Evolutionary conservation across 2,329 filamentous ascomycete species (phyloP), one percentile per base, ranked within the genome.

Genomic region (Fusarium marasasianum): DNA sequence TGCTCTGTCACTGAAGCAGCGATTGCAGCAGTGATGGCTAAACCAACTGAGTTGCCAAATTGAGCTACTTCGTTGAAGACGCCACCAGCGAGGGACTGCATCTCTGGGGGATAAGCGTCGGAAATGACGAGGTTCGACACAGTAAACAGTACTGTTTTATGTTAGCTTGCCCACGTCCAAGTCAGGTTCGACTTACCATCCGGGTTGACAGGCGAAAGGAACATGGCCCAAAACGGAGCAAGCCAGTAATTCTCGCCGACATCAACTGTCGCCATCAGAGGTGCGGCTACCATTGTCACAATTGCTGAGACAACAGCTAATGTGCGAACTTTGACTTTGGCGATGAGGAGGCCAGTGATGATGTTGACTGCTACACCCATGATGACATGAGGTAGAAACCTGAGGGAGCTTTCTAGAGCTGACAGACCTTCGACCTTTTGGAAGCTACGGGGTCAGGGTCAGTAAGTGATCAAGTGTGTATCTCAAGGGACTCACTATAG

Each of bases 51-150:
- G 24, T 84, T 88, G 0, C 89, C 90, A 63, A 91, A 87, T 63
- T 91, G 88, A 1, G 85, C 84, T 2, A 89, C 83, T 5, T 87
- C 89, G 59, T 89, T 90, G 79, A 91, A 91, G 0, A 91, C 87
- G 0, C 86, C 89, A 0, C 89, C 89, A 1, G 88, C 90, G 1
- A 91, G 82, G 0, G 87, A 88, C 65, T 91, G 89, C 5, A 84
- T 86, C 24, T 88, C 82, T 1, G 84, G 80, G 0, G 88, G 87
- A 66, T 90, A 90, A 2, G 84, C 86, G 33, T 88, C 85, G 1
- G 86, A 86, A 7, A 91, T 87, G 8, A 90, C 82, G 4, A 91
- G 82, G 47, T 87, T 84, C 0, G 85, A 87, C 0, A 90, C 85
- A 0, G 87, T 91, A 73, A 89, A 91, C 1, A 91, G 81, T 0